Conservation (phyloP, 2,329 filamentous ascomycete species). For the Bipolaris sorokiniana region DNA sequence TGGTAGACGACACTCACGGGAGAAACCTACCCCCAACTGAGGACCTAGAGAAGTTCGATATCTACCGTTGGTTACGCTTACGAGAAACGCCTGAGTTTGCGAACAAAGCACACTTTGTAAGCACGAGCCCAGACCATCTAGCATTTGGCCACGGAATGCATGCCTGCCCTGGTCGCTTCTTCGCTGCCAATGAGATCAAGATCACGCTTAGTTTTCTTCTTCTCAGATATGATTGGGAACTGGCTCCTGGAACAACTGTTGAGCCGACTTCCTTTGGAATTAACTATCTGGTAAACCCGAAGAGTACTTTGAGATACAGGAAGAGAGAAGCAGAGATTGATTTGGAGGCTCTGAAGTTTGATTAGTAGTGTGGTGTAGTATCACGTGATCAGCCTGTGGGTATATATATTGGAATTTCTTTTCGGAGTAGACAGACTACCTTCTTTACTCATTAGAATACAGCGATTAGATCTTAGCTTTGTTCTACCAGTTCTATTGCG, state of each 20-base stretch:
- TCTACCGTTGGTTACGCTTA: not conserved
- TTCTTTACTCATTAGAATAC: no score
- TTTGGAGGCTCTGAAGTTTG: not conserved
- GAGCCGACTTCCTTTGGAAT: not conserved
- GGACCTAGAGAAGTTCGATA: not conserved
- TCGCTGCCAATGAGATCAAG: conserved; percentile 29
- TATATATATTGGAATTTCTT: no score
- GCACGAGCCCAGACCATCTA: not conserved
- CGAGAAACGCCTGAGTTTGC: not conserved
- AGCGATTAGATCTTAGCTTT: no score
- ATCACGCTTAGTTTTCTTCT: conserved; percentile 14
- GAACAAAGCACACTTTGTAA: not conserved
- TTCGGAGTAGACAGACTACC: no score
- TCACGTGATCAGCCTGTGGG: no score
- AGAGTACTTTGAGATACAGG: not conserved
- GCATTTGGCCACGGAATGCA: not conserved
- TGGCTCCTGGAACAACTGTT: not conserved
- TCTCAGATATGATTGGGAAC: conserved; percentile 1
- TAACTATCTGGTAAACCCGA: not conserved
- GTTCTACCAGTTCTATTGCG: no score
- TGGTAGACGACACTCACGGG: not conserved
- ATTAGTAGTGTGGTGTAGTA: no score
- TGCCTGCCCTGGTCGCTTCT: conserved; percentile 20
- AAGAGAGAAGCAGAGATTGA: not conserved
- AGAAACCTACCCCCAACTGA: not conserved